Evolutionary conservation across 2,329 filamentous ascomycete genomes (phyloP).

Genomic region (Monosporascus ibericus): DNA sequence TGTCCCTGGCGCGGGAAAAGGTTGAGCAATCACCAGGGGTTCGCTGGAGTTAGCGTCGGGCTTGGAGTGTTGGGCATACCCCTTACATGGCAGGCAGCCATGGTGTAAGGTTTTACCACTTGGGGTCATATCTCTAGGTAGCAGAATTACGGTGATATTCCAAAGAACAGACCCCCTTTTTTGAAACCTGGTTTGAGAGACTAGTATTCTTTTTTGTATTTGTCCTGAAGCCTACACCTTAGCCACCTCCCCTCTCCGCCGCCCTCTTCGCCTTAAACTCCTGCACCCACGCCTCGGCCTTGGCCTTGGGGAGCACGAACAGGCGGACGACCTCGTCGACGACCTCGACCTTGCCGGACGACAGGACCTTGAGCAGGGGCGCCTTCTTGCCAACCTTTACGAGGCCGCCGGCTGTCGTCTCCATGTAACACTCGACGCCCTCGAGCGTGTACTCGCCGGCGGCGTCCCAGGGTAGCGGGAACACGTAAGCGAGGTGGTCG

Average conservation of each 20-base stretch:
- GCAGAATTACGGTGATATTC: neutral
- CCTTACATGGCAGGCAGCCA: neutral
- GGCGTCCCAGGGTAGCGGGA: conserved; percentile 83
- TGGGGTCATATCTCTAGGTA: no score
- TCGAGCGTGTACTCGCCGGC: conserved; percentile 57
- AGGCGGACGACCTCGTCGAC: conserved; percentile 80
- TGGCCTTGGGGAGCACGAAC: conserved; percentile 69
- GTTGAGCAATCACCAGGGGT: neutral
- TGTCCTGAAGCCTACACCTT: conserved; percentile 3
- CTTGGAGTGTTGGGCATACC: neutral
- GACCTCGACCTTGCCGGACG: conserved; percentile 73
- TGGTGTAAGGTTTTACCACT: no score
- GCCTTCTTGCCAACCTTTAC: conserved; percentile 88
- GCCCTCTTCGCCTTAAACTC: conserved; percentile 76
- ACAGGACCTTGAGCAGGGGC: conserved; percentile 66
- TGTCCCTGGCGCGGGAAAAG: neutral
- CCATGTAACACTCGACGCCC: conserved; percentile 80
- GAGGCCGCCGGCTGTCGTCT: conserved; percentile 72
- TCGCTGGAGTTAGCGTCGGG: neutral
- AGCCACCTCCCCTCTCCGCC: conserved; percentile 33
- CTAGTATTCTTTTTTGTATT: conserved; percentile 1
- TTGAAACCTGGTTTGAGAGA: no score
- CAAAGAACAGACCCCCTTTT: neutral
- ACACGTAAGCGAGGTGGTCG: conserved; percentile 77
- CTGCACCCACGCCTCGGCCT: conserved; percentile 69